These are phyloP conservation scores for Pythium rhizo-oryzae DNA, from an alignment of 352 stramenopile genomes.

Conservation along the genomic window DNA sequence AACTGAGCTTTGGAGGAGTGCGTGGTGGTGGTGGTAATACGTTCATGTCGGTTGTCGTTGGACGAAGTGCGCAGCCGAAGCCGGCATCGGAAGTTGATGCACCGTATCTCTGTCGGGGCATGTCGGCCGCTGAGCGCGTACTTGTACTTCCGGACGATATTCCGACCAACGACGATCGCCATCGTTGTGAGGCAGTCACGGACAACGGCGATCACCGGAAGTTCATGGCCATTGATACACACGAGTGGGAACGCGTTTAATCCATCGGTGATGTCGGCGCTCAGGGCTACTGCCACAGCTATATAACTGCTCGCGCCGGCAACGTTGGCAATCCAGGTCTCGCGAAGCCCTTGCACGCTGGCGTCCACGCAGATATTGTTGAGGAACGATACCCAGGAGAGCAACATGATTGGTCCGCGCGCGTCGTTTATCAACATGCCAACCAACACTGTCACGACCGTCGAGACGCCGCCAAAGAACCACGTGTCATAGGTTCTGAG, in stretches of 20 bases:
- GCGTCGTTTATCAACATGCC: no score
- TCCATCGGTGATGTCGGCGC: not conserved
- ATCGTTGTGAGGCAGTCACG: not conserved
- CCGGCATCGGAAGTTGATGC: conserved; percentile 23
- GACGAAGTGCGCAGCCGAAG: not conserved
- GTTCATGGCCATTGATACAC: not conserved
- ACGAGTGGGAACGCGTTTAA: not conserved
- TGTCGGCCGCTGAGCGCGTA: not conserved
- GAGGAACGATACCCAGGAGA: not conserved
- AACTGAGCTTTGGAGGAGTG: not conserved
- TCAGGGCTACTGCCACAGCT: not conserved
- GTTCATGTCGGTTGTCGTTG: not conserved
- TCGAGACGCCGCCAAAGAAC: no score
- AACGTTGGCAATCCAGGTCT: not conserved
- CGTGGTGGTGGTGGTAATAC: not conserved
- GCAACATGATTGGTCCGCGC: not conserved
- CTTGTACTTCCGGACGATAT: not conserved
- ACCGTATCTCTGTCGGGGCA: not conserved
- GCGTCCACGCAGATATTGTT: not conserved
- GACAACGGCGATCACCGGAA: not conserved
- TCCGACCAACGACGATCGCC: not conserved
- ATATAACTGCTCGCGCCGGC: not conserved
- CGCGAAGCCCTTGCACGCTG: not conserved
- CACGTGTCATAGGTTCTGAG: no score
- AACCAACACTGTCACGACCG: no score